Evolutionary conservation across 192 early-diverging fungal genomes (phyloP), one percentile per base, ranked within the genome.

Genomic region (Rhizophlyctis rosea): DNA sequence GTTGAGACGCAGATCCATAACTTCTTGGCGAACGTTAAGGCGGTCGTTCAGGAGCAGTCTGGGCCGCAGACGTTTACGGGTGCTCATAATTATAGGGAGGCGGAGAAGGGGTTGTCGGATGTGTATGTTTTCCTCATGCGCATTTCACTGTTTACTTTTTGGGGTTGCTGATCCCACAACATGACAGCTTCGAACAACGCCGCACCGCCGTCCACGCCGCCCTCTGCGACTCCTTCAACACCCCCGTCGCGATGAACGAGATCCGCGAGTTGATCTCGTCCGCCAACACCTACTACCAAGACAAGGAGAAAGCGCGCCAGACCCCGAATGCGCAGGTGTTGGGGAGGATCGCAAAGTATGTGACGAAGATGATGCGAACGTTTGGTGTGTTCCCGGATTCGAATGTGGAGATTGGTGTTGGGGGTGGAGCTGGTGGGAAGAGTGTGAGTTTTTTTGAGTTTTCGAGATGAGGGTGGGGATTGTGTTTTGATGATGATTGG

Each of bases 201-300:
- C 30, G 13, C 58, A 65, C 53, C 16, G 72, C 74, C 32, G 85
- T 95, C n/a, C 93, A 95, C 59, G 79, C 68, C 2, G 91, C 94
- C 28, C 83, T 98, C 56, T 87, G 88, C 70, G 94, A 98, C 71
- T 91, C 89, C 18, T 91, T 98, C 71, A 88, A 98, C 69, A 97
- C 94, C 18, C 87, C 91, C 1, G 56, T 64, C 3, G 94, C 88
- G 4, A 87, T 98, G 80, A 67, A 76, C 25, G 89, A 88, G 57
- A 73, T 98, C 36, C 83, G 89, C 62, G 86, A 88, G 5, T 74
- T 96, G 18, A 83, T 98, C 44, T 75, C 82, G 18, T 73, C 80
- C 21, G 80, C 91, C 50, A 97, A 97, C 74, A 78, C 82, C 3
- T 98, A 98, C 63, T 58, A 61, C 58, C 34, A 54, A 24, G 71